phyloP scores from a whole-genome alignment of 2,329 filamentous ascomycete genomes.

The Elsinoe perseae region DNA sequence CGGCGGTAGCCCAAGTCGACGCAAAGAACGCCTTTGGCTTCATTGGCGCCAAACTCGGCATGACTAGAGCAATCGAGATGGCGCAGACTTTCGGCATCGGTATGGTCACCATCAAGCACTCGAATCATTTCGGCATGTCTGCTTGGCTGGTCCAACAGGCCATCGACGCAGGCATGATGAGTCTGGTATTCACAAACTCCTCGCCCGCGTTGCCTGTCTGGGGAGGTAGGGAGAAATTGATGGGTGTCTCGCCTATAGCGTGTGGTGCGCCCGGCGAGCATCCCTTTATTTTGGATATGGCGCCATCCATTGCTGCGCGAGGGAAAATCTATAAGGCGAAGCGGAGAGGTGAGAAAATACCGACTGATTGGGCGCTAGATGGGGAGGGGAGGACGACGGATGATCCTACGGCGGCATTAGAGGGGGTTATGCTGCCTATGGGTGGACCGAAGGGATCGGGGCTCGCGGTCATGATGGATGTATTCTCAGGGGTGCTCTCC shows the following conservation, averaged over 20 bases:
- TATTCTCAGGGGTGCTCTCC: conserved; percentile 72
- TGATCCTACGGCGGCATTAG: conserved; percentile 62
- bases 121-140: conserved; percentile 74
- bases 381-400: conserved; percentile 47
- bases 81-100: conserved; percentile 61
- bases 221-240: conserved; percentile 57
- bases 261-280: conserved; percentile 60
- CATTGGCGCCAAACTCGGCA: conserved; percentile 55
- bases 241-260: conserved; percentile 65
- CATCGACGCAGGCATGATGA: conserved; percentile 56
- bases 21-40: conserved; percentile 68
- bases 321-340: conserved; percentile 64
- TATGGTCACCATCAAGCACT: conserved; percentile 64
- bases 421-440: conserved; percentile 79
- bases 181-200: conserved; percentile 50
- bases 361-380: conserved; percentile 65
- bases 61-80: conserved; percentile 58
- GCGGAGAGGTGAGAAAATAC: conserved; percentile 57
- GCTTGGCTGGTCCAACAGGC: conserved; percentile 72
- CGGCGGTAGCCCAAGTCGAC: conserved; percentile 59
- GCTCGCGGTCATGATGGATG: conserved; percentile 78
- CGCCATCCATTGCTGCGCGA: conserved; percentile 56
- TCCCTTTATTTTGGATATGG: conserved; percentile 66
- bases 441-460: conserved; percentile 75
- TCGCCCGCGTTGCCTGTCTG: conserved; percentile 63